These are phyloP conservation scores for Pholiota adiposa DNA, from an alignment of 1,284 basidiomycete genomes.

Conservation along the genomic window DNA sequence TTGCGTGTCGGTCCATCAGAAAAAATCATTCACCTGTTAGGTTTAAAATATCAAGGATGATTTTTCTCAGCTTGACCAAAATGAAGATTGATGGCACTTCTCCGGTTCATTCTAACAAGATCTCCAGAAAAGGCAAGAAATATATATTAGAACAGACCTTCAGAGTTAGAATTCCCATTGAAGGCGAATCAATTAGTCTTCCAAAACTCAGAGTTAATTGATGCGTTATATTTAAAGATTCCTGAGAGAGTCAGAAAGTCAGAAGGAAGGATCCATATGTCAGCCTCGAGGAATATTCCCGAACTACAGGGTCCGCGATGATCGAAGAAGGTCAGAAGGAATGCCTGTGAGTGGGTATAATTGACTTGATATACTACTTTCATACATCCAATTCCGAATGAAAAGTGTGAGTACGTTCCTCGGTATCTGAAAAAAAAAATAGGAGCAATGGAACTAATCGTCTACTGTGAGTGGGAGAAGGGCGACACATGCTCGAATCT, in stretches of 20 bases:
- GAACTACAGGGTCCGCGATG: not conserved
- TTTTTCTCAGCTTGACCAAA: no score
- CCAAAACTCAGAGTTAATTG: not conserved
- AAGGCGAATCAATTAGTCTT: not conserved
- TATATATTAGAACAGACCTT: not conserved
- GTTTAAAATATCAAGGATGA: not conserved
- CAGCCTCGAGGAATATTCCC: not conserved
- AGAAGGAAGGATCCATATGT: not conserved
- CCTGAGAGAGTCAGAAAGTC: not conserved
- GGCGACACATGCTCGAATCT: conserved; percentile 45
- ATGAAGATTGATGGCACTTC: no score
- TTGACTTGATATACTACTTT: not conserved
- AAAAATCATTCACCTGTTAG: not conserved
- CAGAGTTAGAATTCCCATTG: not conserved
- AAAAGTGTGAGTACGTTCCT: not conserved
- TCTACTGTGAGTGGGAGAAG: conserved; percentile 41
- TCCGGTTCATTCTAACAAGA: no score
- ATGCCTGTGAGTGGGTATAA: not conserved
- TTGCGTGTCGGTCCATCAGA: not conserved
- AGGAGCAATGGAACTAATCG: conserved; percentile 12
- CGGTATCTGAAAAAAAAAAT: not conserved
- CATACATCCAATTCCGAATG: not conserved
- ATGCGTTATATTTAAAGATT: not conserved
- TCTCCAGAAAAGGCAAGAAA: not conserved
- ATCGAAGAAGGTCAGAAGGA: not conserved